Percentiles rank a stretch among this genome's conserved stretches.
Evolutionary conservation across 1,284 basidiomycete species (phyloP).

Genomic region (Agroathelia rolfsii): DNA sequence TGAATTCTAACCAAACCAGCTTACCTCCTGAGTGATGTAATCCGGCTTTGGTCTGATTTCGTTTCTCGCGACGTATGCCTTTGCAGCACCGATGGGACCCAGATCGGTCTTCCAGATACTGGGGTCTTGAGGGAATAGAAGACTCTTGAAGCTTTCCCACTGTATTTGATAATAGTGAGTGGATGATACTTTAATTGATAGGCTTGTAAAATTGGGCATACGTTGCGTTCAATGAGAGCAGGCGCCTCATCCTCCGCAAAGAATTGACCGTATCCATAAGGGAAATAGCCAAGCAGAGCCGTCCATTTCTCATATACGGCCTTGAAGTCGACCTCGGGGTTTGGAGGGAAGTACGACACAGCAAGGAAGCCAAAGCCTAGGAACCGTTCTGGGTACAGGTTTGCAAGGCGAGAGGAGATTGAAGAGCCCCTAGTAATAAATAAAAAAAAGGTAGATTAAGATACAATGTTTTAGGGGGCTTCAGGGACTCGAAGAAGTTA

Average conservation of each 20-base stretch:
- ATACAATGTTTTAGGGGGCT: background rate
- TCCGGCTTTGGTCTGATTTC: no score
- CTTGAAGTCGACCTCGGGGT: no score
- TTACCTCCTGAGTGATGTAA: no score
- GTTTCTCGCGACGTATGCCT: no score
- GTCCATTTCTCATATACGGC: conserved; percentile 4
- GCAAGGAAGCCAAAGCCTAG: conserved; percentile 14
- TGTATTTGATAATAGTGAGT: no score
- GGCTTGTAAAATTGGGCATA: conserved; percentile 6
- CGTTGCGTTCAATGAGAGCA: conserved; percentile 19
- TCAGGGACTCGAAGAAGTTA: no score
- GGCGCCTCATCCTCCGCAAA: conserved; percentile 21
- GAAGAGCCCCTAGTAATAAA: conserved; percentile 7
- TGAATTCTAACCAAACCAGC: no score
- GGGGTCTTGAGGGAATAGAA: conserved; percentile 20
- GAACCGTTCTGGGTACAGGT: conserved; percentile 13
- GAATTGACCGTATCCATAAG: conserved; percentile 25
- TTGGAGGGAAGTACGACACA: conserved; percentile 12
- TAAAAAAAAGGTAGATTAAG: background rate
- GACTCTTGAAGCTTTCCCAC: conserved; percentile 21
- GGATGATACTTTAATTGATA: background rate
- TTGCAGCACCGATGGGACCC: conserved; percentile 15
- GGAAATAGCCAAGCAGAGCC: conserved; percentile 15
- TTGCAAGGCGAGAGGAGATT: conserved; percentile 7
- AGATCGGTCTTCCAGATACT: conserved; percentile 18